phyloP scores from a whole-genome alignment of 2,329 filamentous ascomycete species.

The Xylariales sp. region DNA sequence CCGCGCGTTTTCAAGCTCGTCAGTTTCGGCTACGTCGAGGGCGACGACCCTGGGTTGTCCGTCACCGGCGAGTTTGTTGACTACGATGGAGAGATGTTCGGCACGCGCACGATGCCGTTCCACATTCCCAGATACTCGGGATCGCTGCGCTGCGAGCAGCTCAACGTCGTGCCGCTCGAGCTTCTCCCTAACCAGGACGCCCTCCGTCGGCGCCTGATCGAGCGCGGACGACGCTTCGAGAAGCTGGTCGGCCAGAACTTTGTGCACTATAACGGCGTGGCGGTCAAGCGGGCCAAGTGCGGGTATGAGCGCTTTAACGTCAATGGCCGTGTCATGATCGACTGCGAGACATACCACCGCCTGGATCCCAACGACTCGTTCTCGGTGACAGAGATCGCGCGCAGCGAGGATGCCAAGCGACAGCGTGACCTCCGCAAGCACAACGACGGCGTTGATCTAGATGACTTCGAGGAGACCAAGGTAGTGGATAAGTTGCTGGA shows the following conservation, averaged over 20 bases:
- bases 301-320: slow-evolving; percentile 19
- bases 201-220: slow-evolving; percentile 16
- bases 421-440: slow-evolving; percentile 10
- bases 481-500: slow-evolving; percentile 19
- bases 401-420: slow-evolving; percentile 10
- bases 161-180: slow-evolving; percentile 23
- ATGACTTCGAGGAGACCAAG: slow-evolving; percentile 15
- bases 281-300: slow-evolving; percentile 11
- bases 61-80: slow-evolving; percentile 24
- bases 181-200: slow-evolving; percentile 18
- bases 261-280: slow-evolving; percentile 26
- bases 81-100: slow-evolving; percentile 29
- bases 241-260: slow-evolving; percentile 25
- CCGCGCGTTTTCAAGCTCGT: slow-evolving; percentile 23
- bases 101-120: slow-evolving; percentile 18
- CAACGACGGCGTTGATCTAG: slow-evolving; percentile 9
- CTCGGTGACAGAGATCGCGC: slow-evolving; percentile 13
- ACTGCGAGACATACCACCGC: slow-evolving; percentile 28
- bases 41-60: slow-evolving; percentile 15
- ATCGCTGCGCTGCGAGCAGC: slow-evolving; percentile 18
- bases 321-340: slow-evolving; percentile 29
- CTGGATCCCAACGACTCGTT: slow-evolving; percentile 20
- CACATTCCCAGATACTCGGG: slow-evolving; percentile 22
- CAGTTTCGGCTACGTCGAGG: slow-evolving; percentile 19
- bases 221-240: slow-evolving; percentile 28